Base-by-base conservation (phyloP, 2,329 filamentous ascomycete genomes). In the Diaporthe australafricana region DNA sequence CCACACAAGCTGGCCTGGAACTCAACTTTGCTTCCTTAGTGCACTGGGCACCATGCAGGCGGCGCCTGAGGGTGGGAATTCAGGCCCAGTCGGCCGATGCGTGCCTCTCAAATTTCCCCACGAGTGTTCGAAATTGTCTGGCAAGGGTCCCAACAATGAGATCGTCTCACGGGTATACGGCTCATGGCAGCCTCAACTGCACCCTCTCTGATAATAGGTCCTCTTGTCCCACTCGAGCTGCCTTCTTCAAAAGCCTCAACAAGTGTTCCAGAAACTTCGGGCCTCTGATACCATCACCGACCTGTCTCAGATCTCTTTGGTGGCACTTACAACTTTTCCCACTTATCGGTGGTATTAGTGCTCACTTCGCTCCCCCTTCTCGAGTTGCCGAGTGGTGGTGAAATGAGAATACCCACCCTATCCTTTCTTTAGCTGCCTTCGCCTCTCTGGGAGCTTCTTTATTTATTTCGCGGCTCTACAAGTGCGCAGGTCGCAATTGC, bases 381-480 rank as follows among this genome's bases (percentile, higher is more conserved):
- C 25, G 60, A 20, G 45, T 50, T 42, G 65, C 56, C 25, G 62
- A 48, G 56, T 48, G 50, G 65, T 50, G 17, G 42, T 57, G 55
- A 65, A 60, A 67, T 73, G 57, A 47, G 65, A 55, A 69, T 70
- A 63, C 53, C 57, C 70, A 71, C 70, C 52, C 22, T 47, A 32
- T 67, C 68, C 53, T 71, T 67, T 70, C 17, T 67, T 53, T 70
- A 56, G 27, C 50, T 70, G 38, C n/a, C 63, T 62, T 70, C 69
- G 30, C 65, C 62, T 60, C 50, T 65, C 35, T 32, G 38, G 7
- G 45, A 57, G 5, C 50, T 45, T 65, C 40, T 52, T 70, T 47
- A 42, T 60, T 63, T 62, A 32, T 30, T 66, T 27, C 48, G 42
- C 66, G 30, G 40, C 57, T 40, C 17, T 52, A 25, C 47, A 47